Percentiles rank a stretch among this genome's conserved stretches.
Evolutionary conservation across 345 rosid species (phyloP).

Genomic region (Abelmoschus esculentus): DNA sequence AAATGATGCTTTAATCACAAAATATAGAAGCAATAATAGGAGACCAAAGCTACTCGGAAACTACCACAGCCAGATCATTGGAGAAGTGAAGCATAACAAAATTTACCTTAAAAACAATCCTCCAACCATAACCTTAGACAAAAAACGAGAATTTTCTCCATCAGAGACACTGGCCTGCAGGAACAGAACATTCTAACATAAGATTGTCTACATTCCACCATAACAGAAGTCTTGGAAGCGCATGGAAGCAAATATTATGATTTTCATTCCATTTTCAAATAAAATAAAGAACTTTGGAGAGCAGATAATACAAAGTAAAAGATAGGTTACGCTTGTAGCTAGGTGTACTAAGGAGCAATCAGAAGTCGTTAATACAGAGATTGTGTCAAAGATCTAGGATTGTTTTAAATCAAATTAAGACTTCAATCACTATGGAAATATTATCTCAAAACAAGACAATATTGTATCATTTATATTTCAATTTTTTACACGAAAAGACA

Average conservation of each 20-base stretch:
- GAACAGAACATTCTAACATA: conserved; percentile 17
- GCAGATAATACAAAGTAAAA: conserved; percentile 1
- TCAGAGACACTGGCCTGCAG: conserved; percentile 88
- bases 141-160: conserved; percentile 64
- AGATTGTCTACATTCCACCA: conserved; percentile 14
- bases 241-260: not conserved
- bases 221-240: not conserved
- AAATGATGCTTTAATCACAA: conserved; percentile 1
- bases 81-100: conserved; percentile 1
- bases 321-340: not conserved
- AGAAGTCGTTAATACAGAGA: not conserved
- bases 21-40: conserved; percentile 5
- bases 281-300: not conserved
- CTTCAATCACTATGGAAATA: not conserved
- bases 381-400: not conserved
- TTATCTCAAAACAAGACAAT: not conserved
- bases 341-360: not conserved
- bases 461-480: not conserved
- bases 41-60: not conserved
- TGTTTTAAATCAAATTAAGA: not conserved
- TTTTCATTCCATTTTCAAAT: not conserved
- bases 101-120: conserved; percentile 84
- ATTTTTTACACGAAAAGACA: not conserved
- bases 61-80: not conserved
- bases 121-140: conserved; percentile 68